Evolutionary conservation across 2,329 filamentous ascomycete species (phyloP).

Genomic region (Alternaria brassicicola): DNA sequence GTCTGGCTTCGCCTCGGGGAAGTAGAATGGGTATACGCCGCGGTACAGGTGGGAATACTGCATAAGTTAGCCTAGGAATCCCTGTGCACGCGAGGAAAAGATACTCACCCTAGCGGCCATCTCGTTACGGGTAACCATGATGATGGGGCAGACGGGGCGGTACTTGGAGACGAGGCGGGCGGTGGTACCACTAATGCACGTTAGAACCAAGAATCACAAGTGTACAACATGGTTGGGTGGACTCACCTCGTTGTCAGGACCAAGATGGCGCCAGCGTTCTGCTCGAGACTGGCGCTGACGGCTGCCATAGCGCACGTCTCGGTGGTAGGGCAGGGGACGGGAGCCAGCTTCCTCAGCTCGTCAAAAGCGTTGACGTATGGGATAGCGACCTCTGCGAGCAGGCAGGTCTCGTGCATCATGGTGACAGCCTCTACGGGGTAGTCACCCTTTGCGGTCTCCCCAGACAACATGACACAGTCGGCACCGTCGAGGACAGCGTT

Average conservation of each 20-base stretch:
- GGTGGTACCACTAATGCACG: constrained; percentile 73
- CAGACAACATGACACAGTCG: constrained; percentile 99
- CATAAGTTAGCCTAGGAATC: constrained; percentile 20
- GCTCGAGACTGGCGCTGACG: constrained; percentile 91
- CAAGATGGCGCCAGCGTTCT: constrained; percentile 95
- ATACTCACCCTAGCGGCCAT: constrained; percentile 72
- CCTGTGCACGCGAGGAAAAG: background rate
- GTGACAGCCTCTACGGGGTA: constrained; percentile 91
- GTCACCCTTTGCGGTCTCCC: constrained; percentile 96
- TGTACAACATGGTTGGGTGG: constrained; percentile 2
- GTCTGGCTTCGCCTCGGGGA: constrained; percentile 91
- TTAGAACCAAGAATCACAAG: constrained; percentile 27
- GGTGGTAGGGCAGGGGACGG: constrained; percentile 82
- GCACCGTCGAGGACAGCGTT: constrained; percentile 97
- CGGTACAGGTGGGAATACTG: constrained; percentile 92
- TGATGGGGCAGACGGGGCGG: constrained; percentile 97
- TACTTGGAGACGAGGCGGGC: constrained; percentile 97
- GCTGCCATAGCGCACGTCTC: constrained; percentile 98
- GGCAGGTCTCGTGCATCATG: constrained; percentile 98
- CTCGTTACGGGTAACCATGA: constrained; percentile 94
- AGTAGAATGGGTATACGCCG: constrained; percentile 96
- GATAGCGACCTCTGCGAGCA: constrained; percentile 96
- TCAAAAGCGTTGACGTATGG: constrained; percentile 97
- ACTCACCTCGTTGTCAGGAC: constrained; percentile 86
- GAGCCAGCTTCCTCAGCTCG: constrained; percentile 83